A percentile compares a stretch with the other conserved stretches of the same genome.
phyloP scores from a whole-genome alignment of 2,329 filamentous ascomycete genomes.

The Cladosporium sp. region DNA sequence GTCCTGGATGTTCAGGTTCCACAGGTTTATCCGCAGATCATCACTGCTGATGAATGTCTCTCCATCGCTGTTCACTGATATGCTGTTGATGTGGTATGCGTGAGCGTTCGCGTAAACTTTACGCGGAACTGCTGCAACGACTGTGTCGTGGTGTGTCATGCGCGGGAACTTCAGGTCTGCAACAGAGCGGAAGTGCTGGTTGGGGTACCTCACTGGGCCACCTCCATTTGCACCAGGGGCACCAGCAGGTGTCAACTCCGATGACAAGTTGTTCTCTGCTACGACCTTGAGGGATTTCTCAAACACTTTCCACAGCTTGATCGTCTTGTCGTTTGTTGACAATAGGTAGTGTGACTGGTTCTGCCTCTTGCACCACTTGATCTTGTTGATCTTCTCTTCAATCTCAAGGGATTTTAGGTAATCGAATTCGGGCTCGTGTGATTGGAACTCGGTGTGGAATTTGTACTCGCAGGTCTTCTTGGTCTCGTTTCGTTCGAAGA shows the following conservation, averaged over 20 bases:
- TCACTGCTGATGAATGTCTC: constrained; percentile 99
- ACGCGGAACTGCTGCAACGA: constrained; percentile 92
- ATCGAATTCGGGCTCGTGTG: constrained; percentile 98
- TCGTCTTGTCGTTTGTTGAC: constrained; percentile 99
- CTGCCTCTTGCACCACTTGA: constrained; percentile 98
- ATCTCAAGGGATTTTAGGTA: constrained; percentile 99
- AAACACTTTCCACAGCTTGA: constrained; percentile 99
- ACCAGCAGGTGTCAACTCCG: constrained; percentile 80
- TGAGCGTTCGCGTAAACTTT: constrained; percentile 98
- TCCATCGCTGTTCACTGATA: constrained; percentile 99
- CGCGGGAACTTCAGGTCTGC: constrained; percentile 89
- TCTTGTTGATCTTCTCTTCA: constrained; percentile 99
- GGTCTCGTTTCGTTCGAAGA: constrained; percentile 94
- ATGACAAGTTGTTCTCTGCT: constrained; percentile 96
- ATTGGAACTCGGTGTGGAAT: constrained; percentile 99
- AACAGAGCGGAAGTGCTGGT: constrained; percentile 74
- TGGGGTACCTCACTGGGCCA: constrained; percentile 73
- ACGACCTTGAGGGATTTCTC: constrained; percentile 99
- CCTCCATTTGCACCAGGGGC: constrained; percentile 67
- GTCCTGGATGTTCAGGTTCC: constrained; percentile 99
- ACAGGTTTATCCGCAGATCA: constrained; percentile 94
- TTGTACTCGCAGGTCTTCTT: constrained; percentile 99
- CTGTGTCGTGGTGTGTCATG: constrained; percentile 96
- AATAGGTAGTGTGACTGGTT: constrained; percentile 98
- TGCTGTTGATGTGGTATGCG: constrained; percentile 99